A percentile compares a stretch with the other conserved stretches of the same genome.
phyloP scores from a whole-genome alignment of 768 basidiomycete species.

The Chalciporus piperatus region DNA sequence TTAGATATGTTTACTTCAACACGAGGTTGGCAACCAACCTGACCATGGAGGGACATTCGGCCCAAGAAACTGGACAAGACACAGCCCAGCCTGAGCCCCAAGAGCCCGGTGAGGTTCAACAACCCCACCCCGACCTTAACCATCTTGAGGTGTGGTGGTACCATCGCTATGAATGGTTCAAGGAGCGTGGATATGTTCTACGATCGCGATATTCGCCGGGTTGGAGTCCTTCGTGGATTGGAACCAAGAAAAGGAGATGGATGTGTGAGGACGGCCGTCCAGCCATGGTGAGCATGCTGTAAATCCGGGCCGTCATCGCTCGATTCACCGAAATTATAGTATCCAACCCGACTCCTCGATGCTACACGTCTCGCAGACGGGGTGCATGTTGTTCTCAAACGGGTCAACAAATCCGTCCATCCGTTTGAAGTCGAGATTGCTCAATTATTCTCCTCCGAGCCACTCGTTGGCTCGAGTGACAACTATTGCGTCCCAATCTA shows the following conservation, averaged over 20 bases:
- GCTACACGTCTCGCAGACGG: constrained; percentile 27
- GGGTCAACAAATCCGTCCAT: constrained; percentile 3
- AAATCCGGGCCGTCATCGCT: not conserved
- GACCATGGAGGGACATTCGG: no score
- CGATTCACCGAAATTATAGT: constrained; percentile 22
- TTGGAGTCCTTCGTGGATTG: constrained; percentile 5
- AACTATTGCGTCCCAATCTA: constrained; percentile 34
- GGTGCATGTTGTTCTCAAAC: constrained; percentile 29
- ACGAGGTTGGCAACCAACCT: no score
- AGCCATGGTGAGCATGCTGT: constrained; percentile 3
- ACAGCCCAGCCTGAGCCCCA: not conserved
- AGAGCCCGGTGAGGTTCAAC: not conserved
- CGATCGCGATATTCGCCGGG: constrained; percentile 3
- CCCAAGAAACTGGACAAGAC: no score
- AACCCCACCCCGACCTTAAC: no score
- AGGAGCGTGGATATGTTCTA: constrained; percentile 1
- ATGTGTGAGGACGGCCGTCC: not conserved
- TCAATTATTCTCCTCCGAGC: constrained; percentile 10
- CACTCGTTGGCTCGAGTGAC: not conserved
- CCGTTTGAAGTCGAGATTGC: constrained; percentile 29
- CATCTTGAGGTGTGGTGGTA: not conserved
- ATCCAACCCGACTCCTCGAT: constrained; percentile 14
- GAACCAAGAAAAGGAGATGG: not conserved
- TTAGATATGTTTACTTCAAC: no score
- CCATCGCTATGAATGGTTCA: not conserved